Evolutionary conservation across 345 rosid species (phyloP), one percentile per base, ranked within the genome.

Genomic region (Populus davidiana): DNA sequence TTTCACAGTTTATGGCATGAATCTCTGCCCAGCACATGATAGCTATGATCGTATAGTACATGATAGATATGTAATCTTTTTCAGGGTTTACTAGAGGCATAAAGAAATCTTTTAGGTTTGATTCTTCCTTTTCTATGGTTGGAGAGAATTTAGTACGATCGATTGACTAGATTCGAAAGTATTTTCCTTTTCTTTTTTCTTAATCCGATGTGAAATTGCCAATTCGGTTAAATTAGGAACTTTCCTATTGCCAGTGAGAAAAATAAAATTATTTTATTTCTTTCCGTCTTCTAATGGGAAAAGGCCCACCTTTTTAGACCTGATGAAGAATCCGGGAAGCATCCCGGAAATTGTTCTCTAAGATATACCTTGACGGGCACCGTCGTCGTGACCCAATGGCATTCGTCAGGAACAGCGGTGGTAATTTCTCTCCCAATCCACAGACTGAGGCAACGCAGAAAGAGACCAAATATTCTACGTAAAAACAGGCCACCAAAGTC

Each of bases 351-450:
- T 27, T 61, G 25, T 43, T 44, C n/a, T 39, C 10, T 2, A 2
- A 39, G 80, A 77, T 77, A 77, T 77, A 20, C 63, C 75, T 11
- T 41, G 2, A 4, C 1, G 21, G 73, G 27, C 8, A 20, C 36
- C 72, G 44, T 44, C 73, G 59, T 6, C 36, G 61, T 35, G 49
- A 44, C n/a, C 44, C 4, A 9, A 41, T 41, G 44, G 12, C 44
- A 18, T 35, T 35, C 23, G 38, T 21, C 12, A 13, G 8, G 47
- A 77, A 41, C 41, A 21, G 25, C 4, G 21, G 25, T 8, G 25
- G 61, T 8, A 21, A 7, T 21, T 21, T 54, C 61, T 54, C 61
- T 54, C 10, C 61, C 61, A 8, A 1, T 20, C 25, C 61, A 21
- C 17, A 14, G 56, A 49, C 14, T 4, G 20, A 5, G 56, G 56